A percentile compares a stretch with the other conserved stretches of the same genome.
phyloP scores from a whole-genome alignment of 768 basidiomycete species.

The Chiua virens region DNA sequence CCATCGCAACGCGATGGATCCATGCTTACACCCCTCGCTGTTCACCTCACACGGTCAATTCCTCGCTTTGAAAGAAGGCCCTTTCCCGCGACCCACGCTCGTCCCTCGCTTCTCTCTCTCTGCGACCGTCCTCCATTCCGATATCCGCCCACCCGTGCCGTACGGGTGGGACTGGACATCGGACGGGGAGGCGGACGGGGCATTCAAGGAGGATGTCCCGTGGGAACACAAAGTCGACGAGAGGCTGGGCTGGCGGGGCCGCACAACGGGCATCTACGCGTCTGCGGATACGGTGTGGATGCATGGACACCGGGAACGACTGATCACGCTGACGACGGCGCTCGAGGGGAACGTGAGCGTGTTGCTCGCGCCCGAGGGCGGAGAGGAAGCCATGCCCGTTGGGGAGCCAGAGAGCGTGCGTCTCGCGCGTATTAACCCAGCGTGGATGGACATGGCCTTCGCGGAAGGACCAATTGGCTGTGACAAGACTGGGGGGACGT shows the following conservation, averaged over 20 bases:
- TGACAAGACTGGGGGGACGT: constrained; percentile 29
- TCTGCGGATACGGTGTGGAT: constrained; percentile 43
- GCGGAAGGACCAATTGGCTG: constrained; percentile 46
- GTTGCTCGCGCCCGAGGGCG: constrained; percentile 31
- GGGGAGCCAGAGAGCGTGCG: constrained; percentile 35
- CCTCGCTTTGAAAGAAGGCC: constrained; percentile 47
- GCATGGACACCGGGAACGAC: constrained; percentile 47
- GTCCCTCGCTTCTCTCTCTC: constrained; percentile 56
- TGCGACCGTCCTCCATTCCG: constrained; percentile 50
- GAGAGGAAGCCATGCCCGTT: constrained; percentile 27
- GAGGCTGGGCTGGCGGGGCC: constrained; percentile 69
- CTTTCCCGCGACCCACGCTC: constrained; percentile 40
- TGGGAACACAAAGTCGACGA: constrained; percentile 68
- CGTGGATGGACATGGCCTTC: constrained; percentile 63
- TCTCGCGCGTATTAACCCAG: constrained; percentile 47
- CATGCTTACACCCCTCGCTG: constrained; percentile 36
- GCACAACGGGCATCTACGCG: constrained; percentile 64
- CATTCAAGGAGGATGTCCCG: constrained; percentile 48
- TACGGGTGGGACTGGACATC: constrained; percentile 49
- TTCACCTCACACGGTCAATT: constrained; percentile 50
- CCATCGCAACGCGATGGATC: constrained; percentile 37
- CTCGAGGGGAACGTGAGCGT: constrained; percentile 40
- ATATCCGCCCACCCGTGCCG: constrained; percentile 51
- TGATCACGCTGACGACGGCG: constrained; percentile 46
- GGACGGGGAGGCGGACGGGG: constrained; percentile 16